These are phyloP conservation scores for Fusarium sororula DNA, from an alignment of 2,329 filamentous ascomycete species.

Conservation along the genomic window DNA sequence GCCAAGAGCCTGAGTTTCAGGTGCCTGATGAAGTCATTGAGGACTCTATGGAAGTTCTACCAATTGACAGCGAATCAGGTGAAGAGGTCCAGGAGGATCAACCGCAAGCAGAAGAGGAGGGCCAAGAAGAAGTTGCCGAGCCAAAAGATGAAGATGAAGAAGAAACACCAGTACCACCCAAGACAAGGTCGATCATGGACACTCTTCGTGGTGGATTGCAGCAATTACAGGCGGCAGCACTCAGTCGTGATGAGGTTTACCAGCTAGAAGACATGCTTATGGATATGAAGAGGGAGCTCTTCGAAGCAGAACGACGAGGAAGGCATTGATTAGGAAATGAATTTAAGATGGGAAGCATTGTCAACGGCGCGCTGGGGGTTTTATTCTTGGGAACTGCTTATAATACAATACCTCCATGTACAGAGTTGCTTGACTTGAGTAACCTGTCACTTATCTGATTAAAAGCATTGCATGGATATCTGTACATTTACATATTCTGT, in stretches of 20 bases:
- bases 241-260: slow-evolving; percentile 73
- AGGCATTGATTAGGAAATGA: slow-evolving; percentile 45
- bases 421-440: slow-evolving; percentile 1
- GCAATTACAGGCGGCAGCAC: slow-evolving; percentile 65
- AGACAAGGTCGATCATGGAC: slow-evolving; percentile 42
- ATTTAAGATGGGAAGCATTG: slow-evolving; percentile 26
- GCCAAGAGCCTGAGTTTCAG: slow-evolving; percentile 38
- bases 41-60: slow-evolving; percentile 37
- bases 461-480: slow-evolving; percentile 8
- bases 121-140: slow-evolving; percentile 1
- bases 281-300: slow-evolving; percentile 78
- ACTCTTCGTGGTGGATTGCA: slow-evolving; percentile 56
- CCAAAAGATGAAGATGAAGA: not conserved
- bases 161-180: slow-evolving; percentile 10
- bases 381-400: slow-evolving; percentile 20
- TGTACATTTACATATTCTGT: slow-evolving; percentile 24
- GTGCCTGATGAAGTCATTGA: slow-evolving; percentile 11
- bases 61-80: not conserved
- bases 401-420: slow-evolving; percentile 31
- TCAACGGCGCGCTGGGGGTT: slow-evolving; percentile 24
- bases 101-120: not conserved
- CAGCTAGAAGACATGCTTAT: slow-evolving; percentile 82
- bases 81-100: not conserved
- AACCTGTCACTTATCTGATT: slow-evolving; percentile 4
- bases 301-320: slow-evolving; percentile 72